These are phyloP conservation scores for Verticillium isaacii DNA, from an alignment of 2,329 filamentous ascomycete species.

Conservation along the genomic window DNA sequence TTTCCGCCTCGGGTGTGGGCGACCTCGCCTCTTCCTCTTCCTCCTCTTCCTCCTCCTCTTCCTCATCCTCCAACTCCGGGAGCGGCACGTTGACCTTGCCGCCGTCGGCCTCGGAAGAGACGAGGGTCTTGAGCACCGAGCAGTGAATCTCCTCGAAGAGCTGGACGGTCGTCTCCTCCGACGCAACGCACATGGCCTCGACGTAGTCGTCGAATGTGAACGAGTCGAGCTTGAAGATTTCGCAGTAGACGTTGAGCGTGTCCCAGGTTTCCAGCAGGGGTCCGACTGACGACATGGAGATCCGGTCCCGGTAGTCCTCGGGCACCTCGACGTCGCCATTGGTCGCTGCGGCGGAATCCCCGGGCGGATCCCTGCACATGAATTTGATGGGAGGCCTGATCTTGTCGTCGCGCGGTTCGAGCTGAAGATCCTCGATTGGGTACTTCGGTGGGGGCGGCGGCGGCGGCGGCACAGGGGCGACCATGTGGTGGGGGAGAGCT, in stretches of 20 bases:
- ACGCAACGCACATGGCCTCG: constrained; percentile 77
- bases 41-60: constrained; percentile 61
- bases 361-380: constrained; percentile 61
- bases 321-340: constrained; percentile 9
- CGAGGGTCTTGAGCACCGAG: constrained; percentile 80
- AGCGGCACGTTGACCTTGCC: constrained; percentile 77
- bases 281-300: constrained; percentile 82
- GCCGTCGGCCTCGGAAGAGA: constrained; percentile 68
- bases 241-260: constrained; percentile 95
- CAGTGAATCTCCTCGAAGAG: constrained; percentile 90
- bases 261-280: constrained; percentile 89
- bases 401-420: constrained; percentile 62
- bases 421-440: constrained; percentile 88
- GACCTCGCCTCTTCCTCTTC: constrained; percentile 49
- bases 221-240: constrained; percentile 89
- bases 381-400: constrained; percentile 75
- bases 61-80: constrained; percentile 68
- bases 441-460: constrained; percentile 81
- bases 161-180: constrained; percentile 70
- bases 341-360: constrained; percentile 30
- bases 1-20: constrained; percentile 67
- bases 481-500: constrained; percentile 30
- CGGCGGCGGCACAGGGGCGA: constrained; percentile 42
- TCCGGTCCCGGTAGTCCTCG: constrained; percentile 48
- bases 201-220: constrained; percentile 98